phyloP scores from a whole-genome alignment of 169 alveolate species.

The Gregarina niphandrodes region DNA sequence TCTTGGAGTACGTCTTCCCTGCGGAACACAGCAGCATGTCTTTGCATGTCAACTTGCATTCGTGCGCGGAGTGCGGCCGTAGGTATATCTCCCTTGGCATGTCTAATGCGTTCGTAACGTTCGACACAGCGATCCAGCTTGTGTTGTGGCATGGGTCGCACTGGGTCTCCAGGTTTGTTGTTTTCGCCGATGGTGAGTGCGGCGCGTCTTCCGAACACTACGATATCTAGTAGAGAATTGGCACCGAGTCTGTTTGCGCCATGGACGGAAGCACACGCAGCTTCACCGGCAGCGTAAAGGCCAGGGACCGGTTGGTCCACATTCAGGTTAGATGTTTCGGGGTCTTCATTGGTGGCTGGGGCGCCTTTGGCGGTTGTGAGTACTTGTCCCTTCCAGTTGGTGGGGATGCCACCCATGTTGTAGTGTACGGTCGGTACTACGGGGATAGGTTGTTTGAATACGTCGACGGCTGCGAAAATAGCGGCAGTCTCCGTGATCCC shows the following conservation, averaged over 20 bases:
- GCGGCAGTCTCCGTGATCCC: constrained; percentile 88
- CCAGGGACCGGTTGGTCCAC: constrained; percentile 71
- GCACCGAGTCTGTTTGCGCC: constrained; percentile 97
- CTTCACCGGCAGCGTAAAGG: constrained; percentile 72
- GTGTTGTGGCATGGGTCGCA: constrained; percentile 24
- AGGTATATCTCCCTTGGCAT: constrained; percentile 42
- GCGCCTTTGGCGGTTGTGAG: constrained; percentile 27
- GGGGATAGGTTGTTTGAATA: constrained; percentile 75
- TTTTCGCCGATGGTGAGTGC: constrained; percentile 62
- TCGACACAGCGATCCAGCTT: constrained; percentile 48
- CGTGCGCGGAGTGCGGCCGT: constrained; percentile 47
- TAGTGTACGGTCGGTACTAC: constrained; percentile 94
- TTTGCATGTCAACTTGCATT: constrained; percentile 69
- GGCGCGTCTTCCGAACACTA: constrained; percentile 83
- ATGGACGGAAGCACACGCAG: constrained; percentile 92
- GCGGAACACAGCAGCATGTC: constrained; percentile 82
- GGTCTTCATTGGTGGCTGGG: constrained; percentile 20
- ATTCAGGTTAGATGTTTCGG: no score
- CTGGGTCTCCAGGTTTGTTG: constrained; percentile 39
- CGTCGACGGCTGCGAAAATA: constrained; percentile 74
- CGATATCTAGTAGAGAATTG: constrained; percentile 80
- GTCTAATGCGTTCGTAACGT: constrained; percentile 42
- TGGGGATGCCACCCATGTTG: constrained; percentile 98
- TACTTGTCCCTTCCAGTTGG: constrained; percentile 80
- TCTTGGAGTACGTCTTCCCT: constrained; percentile 48